Percentiles rank a stretch among this genome's conserved stretches.
phyloP scores from a whole-genome alignment of 768 basidiomycete species.

The Fomitopsis pulvina region DNA sequence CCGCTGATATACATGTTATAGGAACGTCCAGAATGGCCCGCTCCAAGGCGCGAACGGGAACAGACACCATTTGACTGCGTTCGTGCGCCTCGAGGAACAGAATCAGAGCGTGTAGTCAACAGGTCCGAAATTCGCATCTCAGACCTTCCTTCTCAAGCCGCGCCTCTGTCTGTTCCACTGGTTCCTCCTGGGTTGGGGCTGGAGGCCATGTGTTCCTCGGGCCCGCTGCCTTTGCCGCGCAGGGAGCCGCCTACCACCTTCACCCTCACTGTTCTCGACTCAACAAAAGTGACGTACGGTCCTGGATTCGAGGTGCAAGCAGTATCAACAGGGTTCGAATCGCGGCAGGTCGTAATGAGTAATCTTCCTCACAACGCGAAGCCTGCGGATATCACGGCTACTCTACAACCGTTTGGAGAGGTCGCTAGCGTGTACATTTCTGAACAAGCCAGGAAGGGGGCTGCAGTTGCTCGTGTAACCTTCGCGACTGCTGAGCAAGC shows the following conservation, averaged over 20 bases:
- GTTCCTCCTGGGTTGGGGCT: constrained; percentile 21
- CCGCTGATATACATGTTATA: background rate
- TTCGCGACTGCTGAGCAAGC: constrained; percentile 46
- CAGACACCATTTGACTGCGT: background rate
- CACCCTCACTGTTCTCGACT: constrained; percentile 38
- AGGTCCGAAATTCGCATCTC: background rate
- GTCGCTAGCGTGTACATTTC: constrained; percentile 30
- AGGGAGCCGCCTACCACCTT: constrained; percentile 6
- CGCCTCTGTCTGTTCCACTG: background rate
- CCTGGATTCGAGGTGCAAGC: constrained; percentile 55
- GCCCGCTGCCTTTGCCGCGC: background rate
- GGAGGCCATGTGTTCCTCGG: constrained; percentile 7
- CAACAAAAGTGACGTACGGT: constrained; percentile 49
- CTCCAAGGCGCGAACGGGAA: background rate
- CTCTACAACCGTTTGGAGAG: constrained; percentile 43
- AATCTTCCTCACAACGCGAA: constrained; percentile 38
- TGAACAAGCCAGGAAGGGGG: constrained; percentile 3
- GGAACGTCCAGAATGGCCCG: background rate
- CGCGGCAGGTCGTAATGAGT: constrained; percentile 48
- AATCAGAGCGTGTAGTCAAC: background rate
- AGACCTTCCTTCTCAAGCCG: background rate
- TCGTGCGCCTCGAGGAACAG: background rate
- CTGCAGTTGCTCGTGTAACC: constrained; percentile 33
- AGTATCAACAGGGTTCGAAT: constrained; percentile 64
- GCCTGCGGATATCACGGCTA: constrained; percentile 25